Evolutionary conservation across 148 eudicot genomes (phyloP), one percentile per base, ranked within the genome.

Genomic region (Rheum nobile): DNA sequence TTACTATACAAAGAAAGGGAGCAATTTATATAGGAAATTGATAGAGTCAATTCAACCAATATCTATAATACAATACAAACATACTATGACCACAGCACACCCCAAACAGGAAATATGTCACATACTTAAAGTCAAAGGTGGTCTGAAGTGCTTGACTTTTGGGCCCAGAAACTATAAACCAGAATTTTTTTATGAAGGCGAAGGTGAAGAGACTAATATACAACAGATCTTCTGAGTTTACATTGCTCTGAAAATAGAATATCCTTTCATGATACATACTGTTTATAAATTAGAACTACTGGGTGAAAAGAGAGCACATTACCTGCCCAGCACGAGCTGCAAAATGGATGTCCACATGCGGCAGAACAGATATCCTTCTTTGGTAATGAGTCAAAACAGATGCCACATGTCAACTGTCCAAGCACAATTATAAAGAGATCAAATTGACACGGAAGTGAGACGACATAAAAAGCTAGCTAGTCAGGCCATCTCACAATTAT

Each of bases 311-410:
- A n/a, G 32, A 55, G 31, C 29, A 55, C 63, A 1, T 57, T 57
- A 89, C 95, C 89, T 89, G 74, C 74, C 90, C 97, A 91, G 73
- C 97, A 91, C 31, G 79, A 72, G 37, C 54, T 67, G 77, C 95
- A 91, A 77, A 84, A 91, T 14, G 90, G 90, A 78, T 91, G 97
- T 38, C 88, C 90, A 79, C 97, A 91, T 65, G 75, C 82, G 79
- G 89, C 89, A 72, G 88, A 47, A 42, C 75, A 78, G 39, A 85
- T 84, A 74, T 57, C 57, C 73, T 81, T 85, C 71, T 67, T 75
- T 32, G 87, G 77, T 84, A 77, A 76, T 43, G 73, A 68, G 12
- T 91, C 97, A 65, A 89, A 91, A 80, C 97, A 91, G 74, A 91
- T 89, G 52, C 87, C 92, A 76, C 97, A 91, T 4, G 79, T 80